Evolutionary conservation across 2,329 filamentous ascomycete genomes (phyloP).

Genomic region (Colletotrichum sp.): DNA sequence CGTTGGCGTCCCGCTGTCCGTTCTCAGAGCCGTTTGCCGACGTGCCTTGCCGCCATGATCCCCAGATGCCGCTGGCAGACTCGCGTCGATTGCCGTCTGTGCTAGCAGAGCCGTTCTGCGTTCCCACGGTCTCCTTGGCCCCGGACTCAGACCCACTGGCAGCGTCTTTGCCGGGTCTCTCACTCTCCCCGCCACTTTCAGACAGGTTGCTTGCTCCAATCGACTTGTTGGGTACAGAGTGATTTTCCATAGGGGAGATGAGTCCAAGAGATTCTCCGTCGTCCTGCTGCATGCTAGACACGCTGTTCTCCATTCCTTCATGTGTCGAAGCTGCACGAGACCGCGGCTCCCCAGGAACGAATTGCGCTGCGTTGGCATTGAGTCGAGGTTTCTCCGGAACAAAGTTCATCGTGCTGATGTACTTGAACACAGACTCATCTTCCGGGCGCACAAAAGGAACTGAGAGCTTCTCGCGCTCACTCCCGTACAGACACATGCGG

Average conservation of each 20-base stretch:
- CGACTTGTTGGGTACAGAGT: constrained; percentile 38
- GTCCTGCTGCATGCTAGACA: constrained; percentile 30
- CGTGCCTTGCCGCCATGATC: constrained; percentile 70
- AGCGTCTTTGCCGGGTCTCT: constrained; percentile 34
- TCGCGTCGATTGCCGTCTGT: constrained; percentile 41
- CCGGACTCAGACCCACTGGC: constrained; percentile 13
- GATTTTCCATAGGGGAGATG: constrained; percentile 40
- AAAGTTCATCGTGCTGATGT: constrained; percentile 69
- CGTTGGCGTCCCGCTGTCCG: constrained; percentile 53
- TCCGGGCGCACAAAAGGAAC: constrained; percentile 94
- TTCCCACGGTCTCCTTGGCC: not conserved
- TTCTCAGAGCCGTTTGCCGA: constrained; percentile 56
- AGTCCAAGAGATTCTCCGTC: constrained; percentile 29
- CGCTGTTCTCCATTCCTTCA: constrained; percentile 20
- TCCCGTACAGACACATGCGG: constrained; percentile 84
- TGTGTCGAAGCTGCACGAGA: constrained; percentile 23
- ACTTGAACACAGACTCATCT: constrained; percentile 80
- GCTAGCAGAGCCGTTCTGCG: constrained; percentile 10
- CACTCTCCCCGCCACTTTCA: constrained; percentile 50
- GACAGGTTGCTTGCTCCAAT: constrained; percentile 40
- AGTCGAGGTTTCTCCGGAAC: constrained; percentile 61
- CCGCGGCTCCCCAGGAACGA: constrained; percentile 42
- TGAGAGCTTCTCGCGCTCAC: constrained; percentile 84
- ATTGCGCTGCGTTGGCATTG: constrained; percentile 56
- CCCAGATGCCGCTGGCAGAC: constrained; percentile 66